A percentile compares a stretch with the other conserved stretches of the same genome.
Evolutionary conservation across 2,329 filamentous ascomycete genomes (phyloP).

Genomic region (Aspergillus japonicus): DNA sequence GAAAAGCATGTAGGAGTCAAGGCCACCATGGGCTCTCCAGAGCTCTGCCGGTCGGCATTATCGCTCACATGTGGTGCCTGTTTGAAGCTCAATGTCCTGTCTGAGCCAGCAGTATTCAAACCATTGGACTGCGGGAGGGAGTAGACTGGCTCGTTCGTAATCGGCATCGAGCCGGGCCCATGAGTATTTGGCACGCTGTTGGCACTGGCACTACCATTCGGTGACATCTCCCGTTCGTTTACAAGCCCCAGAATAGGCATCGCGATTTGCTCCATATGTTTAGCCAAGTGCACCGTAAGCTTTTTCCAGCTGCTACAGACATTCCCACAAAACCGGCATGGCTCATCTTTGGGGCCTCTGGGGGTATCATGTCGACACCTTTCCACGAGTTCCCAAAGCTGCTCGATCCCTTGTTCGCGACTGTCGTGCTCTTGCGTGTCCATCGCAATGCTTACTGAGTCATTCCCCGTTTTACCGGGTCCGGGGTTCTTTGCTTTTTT

Average conservation of each 20-base stretch:
- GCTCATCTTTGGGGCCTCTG: constrained; percentile 68
- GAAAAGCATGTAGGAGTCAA: constrained; percentile 18
- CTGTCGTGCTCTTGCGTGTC: constrained; percentile 27
- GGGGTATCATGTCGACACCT: constrained; percentile 70
- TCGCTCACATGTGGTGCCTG: constrained; percentile 12
- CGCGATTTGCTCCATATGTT: constrained; percentile 91
- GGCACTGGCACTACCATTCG: constrained; percentile 11
- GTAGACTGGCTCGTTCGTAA: constrained; percentile 6
- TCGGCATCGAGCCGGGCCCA: constrained; percentile 7
- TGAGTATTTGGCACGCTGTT: constrained; percentile 9
- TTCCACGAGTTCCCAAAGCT: constrained; percentile 75
- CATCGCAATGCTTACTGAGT: constrained; percentile 36
- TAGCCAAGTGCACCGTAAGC: constrained; percentile 85
- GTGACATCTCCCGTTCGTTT: constrained; percentile 41
- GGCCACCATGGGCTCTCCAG: constrained; percentile 12
- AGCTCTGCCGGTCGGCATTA: constrained; percentile 4
- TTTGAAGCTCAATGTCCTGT: constrained; percentile 11
- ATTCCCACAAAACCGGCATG: constrained; percentile 84
- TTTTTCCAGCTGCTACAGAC: constrained; percentile 86
- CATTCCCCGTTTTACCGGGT: constrained; percentile 49
- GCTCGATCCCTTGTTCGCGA: constrained; percentile 51
- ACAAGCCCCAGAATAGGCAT: constrained; percentile 68
- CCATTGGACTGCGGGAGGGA: constrained; percentile 14
- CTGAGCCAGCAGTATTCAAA: constrained; percentile 5
- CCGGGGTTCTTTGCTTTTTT: constrained; percentile 64